These are phyloP conservation scores for Polytrichum formosum DNA, from an alignment of 225 moss, liverwort and hornwort species.

Conservation along the genomic window DNA sequence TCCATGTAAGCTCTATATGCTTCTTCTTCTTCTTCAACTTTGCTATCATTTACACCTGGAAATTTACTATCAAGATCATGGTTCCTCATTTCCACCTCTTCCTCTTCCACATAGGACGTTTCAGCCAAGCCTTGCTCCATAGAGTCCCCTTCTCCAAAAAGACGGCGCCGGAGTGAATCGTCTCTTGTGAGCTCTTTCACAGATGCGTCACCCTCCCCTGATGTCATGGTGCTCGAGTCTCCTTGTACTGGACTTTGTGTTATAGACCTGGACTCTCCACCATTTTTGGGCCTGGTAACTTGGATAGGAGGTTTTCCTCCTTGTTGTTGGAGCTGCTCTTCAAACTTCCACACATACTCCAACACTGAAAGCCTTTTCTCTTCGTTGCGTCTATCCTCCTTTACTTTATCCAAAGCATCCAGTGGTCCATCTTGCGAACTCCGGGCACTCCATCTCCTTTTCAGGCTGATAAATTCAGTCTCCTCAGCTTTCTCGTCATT, in stretches of 20 bases:
- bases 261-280: slow-evolving; percentile 23
- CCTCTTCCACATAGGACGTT: slow-evolving; percentile 4
- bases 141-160: slow-evolving; percentile 39
- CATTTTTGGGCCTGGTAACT: slow-evolving; percentile 32
- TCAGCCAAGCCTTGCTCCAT: slow-evolving; percentile 15
- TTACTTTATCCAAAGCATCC: slow-evolving; percentile 38
- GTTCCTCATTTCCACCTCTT: slow-evolving; percentile 5
- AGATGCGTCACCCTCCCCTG: slow-evolving; percentile 13
- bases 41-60: slow-evolving; percentile 8
- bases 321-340: slow-evolving; percentile 68
- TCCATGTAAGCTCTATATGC: slow-evolving; percentile 12
- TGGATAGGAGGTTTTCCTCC: slow-evolving; percentile 47
- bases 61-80: slow-evolving; percentile 15
- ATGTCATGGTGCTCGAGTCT: slow-evolving; percentile 13
- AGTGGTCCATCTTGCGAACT: slow-evolving; percentile 21
- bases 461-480: slow-evolving; percentile 31
- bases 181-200: slow-evolving; percentile 23
- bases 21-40: slow-evolving; percentile 6
- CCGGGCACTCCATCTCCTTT: slow-evolving; percentile 35
- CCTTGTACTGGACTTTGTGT: slow-evolving; percentile 12
- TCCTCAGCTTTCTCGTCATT: slow-evolving; percentile 32
- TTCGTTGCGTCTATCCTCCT: slow-evolving; percentile 63
- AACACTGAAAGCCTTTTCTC: slow-evolving; percentile 83
- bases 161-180: slow-evolving; percentile 41
- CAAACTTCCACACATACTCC: slow-evolving; percentile 90